Evolutionary conservation across 2,329 filamentous ascomycete genomes (phyloP).

Genomic region (Calonectria naviculata): DNA sequence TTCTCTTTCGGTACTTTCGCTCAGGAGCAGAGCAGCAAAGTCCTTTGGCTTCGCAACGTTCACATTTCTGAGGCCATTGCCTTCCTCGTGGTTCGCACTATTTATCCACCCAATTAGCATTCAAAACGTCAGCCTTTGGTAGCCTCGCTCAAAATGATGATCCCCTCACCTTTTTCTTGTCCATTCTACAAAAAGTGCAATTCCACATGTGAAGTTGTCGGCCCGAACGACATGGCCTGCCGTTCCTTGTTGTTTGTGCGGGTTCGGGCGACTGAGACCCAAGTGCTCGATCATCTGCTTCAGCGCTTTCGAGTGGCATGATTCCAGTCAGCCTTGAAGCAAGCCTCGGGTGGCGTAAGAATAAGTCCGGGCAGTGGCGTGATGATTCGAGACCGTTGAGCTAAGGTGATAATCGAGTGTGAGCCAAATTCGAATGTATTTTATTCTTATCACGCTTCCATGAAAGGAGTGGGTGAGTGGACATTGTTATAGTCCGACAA

Average conservation of each 20-base stretch:
- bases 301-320: not conserved
- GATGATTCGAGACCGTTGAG: too few species aligned
- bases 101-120: not conserved
- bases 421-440: too few species aligned
- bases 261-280: not conserved
- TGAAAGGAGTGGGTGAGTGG: too few species aligned
- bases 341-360: too few species aligned
- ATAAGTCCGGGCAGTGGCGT: too few species aligned
- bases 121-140: not conserved
- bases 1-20: not conserved
- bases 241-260: not conserved
- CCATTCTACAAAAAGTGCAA: slow-evolving; percentile 1
- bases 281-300: too few species aligned
- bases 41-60: not conserved
- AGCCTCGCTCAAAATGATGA: not conserved
- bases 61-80: slow-evolving; percentile 1
- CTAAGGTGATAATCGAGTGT: too few species aligned
- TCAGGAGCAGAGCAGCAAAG: not conserved
- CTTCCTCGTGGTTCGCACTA: not conserved
- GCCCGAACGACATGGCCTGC: not conserved
- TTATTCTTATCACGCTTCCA: too few species aligned
- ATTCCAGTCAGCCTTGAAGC: not conserved
- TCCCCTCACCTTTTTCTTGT: not conserved
- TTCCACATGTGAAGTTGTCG: not conserved
- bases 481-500: too few species aligned